Percentiles rank a stretch among this genome's conserved stretches.
Evolutionary conservation across 805 yeast genomes (phyloP).

Genomic region (Citeromyces nyonsensis): DNA sequence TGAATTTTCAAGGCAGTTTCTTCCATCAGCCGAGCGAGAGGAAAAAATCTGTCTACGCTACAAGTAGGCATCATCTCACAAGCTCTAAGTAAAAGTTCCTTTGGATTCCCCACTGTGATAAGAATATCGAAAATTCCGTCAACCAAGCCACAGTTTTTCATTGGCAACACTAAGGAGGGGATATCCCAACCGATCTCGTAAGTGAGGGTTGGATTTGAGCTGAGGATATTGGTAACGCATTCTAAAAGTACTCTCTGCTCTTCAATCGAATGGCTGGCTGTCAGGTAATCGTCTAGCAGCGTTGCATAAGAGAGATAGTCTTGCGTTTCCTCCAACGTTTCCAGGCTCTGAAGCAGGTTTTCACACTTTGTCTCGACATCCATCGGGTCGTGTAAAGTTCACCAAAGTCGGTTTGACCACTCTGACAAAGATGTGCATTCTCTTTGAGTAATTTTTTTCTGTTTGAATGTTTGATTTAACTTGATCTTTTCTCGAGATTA

Average conservation of each 20-base stretch:
- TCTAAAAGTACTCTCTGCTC: constrained; percentile 36
- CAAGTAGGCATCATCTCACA: constrained; percentile 38
- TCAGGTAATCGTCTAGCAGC: constrained; percentile 43
- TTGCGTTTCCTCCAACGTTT: constrained; percentile 16
- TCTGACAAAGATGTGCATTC: too few species aligned
- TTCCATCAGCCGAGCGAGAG: constrained; percentile 47
- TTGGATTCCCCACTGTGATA: constrained; percentile 61
- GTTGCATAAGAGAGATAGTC: constrained; percentile 68
- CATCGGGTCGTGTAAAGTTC: not conserved
- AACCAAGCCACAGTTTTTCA: constrained; percentile 21
- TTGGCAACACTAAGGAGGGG: constrained; percentile 43
- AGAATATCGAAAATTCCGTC: constrained; percentile 41
- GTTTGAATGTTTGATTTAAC: too few species aligned
- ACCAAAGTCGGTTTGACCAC: too few species aligned
- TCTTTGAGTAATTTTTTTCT: too few species aligned
- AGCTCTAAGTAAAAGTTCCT: constrained; percentile 58
- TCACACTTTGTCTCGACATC: constrained; percentile 1
- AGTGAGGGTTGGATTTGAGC: constrained; percentile 29
- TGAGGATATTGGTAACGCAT: constrained; percentile 25
- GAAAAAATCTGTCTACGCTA: constrained; percentile 41
- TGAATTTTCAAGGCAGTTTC: constrained; percentile 43
- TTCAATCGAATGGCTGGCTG: constrained; percentile 24
- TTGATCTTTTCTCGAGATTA: too few species aligned
- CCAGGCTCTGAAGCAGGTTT: constrained; percentile 7
- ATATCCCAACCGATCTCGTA: constrained; percentile 83